Evolutionary conservation across 495 filamentous ascomycete species (phyloP).

Genomic region (Xylaria bambusicola): DNA sequence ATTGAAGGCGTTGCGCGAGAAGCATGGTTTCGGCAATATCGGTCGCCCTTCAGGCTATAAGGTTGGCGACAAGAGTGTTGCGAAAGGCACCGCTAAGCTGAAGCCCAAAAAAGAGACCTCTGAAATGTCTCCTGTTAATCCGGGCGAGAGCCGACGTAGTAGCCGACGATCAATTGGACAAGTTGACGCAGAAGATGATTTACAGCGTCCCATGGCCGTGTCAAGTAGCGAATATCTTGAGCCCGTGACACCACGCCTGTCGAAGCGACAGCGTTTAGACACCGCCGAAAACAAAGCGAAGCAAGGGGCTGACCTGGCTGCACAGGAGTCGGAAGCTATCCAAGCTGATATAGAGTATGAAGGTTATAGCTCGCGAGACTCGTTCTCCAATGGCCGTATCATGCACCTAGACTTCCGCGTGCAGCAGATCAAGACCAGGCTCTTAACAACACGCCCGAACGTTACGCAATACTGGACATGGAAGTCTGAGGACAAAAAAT

Average conservation of each 20-base stretch:
- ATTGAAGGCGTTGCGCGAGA: constrained; percentile 39
- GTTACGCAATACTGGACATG: constrained; percentile 57
- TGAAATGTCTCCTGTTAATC: constrained; percentile 4
- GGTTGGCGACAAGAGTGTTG: constrained; percentile 23
- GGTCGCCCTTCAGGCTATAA: constrained; percentile 47
- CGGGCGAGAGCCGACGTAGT: constrained; percentile 25
- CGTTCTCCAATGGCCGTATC: constrained; percentile 40
- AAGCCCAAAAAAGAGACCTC: constrained; percentile 29
- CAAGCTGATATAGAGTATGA: constrained; percentile 35
- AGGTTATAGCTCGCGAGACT: constrained; percentile 49
- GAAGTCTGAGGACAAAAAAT: constrained; percentile 34
- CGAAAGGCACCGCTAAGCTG: constrained; percentile 22
- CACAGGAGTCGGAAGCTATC: constrained; percentile 21
- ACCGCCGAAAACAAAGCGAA: constrained; percentile 7
- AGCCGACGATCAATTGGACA: constrained; percentile 30
- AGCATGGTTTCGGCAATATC: constrained; percentile 49
- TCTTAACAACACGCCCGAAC: constrained; percentile 37
- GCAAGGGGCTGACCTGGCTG: constrained; percentile 3
- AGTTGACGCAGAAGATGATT: constrained; percentile 27
- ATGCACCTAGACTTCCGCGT: constrained; percentile 47
- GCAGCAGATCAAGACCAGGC: constrained; percentile 46
- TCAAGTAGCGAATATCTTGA: constrained; percentile 23
- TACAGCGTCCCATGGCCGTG: constrained; percentile 20
- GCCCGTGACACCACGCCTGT: constrained; percentile 26
- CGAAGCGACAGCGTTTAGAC: constrained; percentile 30